phyloP scores from a whole-genome alignment of 495 filamentous ascomycete species.

The Tuber calosporum region DNA sequence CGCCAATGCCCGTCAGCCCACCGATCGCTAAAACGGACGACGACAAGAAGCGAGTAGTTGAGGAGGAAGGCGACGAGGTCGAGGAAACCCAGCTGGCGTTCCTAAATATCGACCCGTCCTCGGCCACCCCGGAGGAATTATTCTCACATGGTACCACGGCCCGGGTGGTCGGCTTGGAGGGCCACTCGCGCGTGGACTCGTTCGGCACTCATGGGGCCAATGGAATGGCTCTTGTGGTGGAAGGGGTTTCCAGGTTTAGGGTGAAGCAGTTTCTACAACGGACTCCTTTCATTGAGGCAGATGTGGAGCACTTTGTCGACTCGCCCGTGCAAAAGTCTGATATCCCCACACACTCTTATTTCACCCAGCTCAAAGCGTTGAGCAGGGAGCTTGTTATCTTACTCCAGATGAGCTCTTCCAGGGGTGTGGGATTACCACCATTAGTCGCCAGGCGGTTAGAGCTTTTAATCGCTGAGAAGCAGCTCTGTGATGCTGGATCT shows the following conservation, averaged over 20 bases:
- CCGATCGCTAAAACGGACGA: conserved; percentile 37
- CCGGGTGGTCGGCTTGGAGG: conserved; percentile 63
- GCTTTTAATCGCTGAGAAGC: conserved; percentile 71
- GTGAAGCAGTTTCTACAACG: conserved; percentile 69
- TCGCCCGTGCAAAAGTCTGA: conserved; percentile 47
- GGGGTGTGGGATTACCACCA: conserved; percentile 62
- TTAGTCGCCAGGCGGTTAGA: conserved; percentile 78
- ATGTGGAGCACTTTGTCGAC: conserved; percentile 50
- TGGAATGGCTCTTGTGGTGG: conserved; percentile 61
- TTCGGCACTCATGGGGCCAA: conserved; percentile 19
- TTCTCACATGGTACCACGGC: conserved; percentile 60
- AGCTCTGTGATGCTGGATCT: conserved; percentile 66
- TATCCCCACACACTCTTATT: conserved; percentile 57
- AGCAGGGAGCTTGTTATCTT: conserved; percentile 75
- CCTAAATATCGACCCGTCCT: conserved; percentile 51
- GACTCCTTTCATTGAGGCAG: conserved; percentile 77
- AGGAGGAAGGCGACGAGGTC: conserved; percentile 42
- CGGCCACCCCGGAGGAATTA: conserved; percentile 57
- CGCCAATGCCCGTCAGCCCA: conserved; percentile 42
- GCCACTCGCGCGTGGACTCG: conserved; percentile 39
- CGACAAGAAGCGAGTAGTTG: conserved; percentile 37
- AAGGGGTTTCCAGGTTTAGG: conserved; percentile 70
- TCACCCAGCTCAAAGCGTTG: conserved; percentile 70
- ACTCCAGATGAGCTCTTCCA: conserved; percentile 62
- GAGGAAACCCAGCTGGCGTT: conserved; percentile 35